Conservation (phyloP, 345 rosid genomes). For the Citrus sp. region DNA sequence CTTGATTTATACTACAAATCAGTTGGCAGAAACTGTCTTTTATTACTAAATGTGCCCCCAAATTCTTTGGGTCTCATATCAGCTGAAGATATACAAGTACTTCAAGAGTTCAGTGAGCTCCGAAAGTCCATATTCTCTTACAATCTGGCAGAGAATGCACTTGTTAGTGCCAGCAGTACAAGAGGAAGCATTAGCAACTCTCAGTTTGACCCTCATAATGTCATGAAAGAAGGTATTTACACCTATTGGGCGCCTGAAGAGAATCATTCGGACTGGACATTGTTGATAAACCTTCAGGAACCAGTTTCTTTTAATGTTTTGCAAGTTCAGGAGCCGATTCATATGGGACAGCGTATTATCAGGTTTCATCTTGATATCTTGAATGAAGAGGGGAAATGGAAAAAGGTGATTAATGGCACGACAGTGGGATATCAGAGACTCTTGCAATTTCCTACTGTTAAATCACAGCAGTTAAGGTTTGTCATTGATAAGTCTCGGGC, state of each 20-base stretch:
- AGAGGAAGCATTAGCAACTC: constrained; percentile 37
- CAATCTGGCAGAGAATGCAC: constrained; percentile 49
- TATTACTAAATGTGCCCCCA: constrained; percentile 83
- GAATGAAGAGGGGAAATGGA: constrained; percentile 46
- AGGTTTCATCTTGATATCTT: constrained; percentile 53
- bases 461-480: constrained; percentile 50
- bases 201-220: constrained; percentile 43
- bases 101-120: constrained; percentile 54
- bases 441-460: constrained; percentile 45
- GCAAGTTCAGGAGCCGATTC: constrained; percentile 77
- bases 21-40: constrained; percentile 69
- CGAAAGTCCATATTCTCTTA: constrained; percentile 53
- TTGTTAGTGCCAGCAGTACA: constrained; percentile 49
- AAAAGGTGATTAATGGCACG: constrained; percentile 49
- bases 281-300: constrained; percentile 47
- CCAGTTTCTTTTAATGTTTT: constrained; percentile 63
- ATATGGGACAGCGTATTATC: constrained; percentile 76
- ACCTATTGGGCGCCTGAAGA: constrained; percentile 87
- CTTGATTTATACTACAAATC: constrained; percentile 78
- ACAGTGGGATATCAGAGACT: constrained; percentile 79
- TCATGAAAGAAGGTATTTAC: constrained; percentile 53
- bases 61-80: constrained; percentile 85
- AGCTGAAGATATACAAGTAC: constrained; percentile 61
- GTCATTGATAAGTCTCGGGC: constrained; percentile 60
- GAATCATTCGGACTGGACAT: constrained; percentile 44